Evolutionary conservation across 2,329 filamentous ascomycete species (phyloP), one percentile per base, ranked within the genome.

Genomic region (Madurella mycetomatis): DNA sequence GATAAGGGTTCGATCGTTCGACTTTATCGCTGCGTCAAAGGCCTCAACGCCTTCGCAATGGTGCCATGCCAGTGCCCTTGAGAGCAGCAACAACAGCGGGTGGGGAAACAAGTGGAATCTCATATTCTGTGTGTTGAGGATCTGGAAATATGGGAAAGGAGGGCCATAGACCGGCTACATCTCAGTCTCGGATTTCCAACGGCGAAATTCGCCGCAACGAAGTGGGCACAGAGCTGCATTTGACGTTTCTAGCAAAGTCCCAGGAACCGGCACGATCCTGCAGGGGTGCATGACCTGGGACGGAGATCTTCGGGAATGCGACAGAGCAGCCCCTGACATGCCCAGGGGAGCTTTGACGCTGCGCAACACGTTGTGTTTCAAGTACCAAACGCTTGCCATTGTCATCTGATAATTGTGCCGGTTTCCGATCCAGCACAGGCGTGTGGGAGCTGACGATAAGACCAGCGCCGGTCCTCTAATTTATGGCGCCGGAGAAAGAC

Each of bases 1-100:
- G 34, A 69, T 61, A 2, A 72, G 56, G 0, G 62, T 65, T 30
- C 61, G 51, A 1, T 65, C 62, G 12, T 58, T 59, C 0, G 49
- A 51, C 9, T 49, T 41, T 16, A 62, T 40, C 1, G 54, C 47
- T 25, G 16, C 32, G 31, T 60, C 39, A 1, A 37, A 19, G 1
- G 60, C 41, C 15, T 40, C 51, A 12, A 54, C 30, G n/a, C 51
- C 53, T 2, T 50, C 41, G n/a, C 51, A 44, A 47, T 66, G 65
- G 9, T 47, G 59, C 65, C 65, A 67, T 51, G 60, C 53, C 31
- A 46, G 5, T 19, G 45, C 31, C 11, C n/a, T 31, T 25, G 32
- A 17, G 2, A 18, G 37, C 9, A 52, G 34, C 13, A 53, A 16
- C 18, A 56, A 9, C 12, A 15, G 17, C 15, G 47, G 43, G 1